phyloP scores from a whole-genome alignment of 2,329 filamentous ascomycete species.

The Pyrenochaeta sp. region DNA sequence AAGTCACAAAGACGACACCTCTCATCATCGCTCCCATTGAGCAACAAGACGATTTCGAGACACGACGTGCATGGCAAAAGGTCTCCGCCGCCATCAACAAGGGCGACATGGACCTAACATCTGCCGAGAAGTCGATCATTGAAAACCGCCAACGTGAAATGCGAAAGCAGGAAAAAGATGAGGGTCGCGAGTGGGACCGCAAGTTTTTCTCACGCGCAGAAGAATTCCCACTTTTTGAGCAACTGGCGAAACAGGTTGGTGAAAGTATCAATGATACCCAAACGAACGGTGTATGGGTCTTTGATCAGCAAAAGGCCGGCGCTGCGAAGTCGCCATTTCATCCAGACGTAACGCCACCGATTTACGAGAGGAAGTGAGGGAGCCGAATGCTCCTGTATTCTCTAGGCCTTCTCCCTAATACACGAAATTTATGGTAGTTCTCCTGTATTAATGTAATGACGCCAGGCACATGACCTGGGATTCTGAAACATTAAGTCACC shows the following conservation, averaged over 20 bases:
- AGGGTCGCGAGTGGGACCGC: conserved; percentile 80
- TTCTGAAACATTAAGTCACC: too few species aligned
- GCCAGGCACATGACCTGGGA: not conserved
- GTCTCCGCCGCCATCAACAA: conserved; percentile 82
- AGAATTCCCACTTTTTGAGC: conserved; percentile 56
- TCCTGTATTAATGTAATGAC: conserved; percentile 5
- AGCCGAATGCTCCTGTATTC: not conserved
- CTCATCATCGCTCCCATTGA: conserved; percentile 77
- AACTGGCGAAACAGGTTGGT: conserved; percentile 55
- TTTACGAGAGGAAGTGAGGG: conserved; percentile 27
- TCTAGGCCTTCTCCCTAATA: not conserved
- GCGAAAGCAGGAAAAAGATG: conserved; percentile 77
- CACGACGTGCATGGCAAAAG: conserved; percentile 84
- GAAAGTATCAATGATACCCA: conserved; percentile 67
- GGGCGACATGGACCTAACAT: conserved; percentile 84
- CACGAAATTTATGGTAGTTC: not conserved
- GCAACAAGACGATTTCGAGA: conserved; percentile 86
- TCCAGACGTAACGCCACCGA: conserved; percentile 36
- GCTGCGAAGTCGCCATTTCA: conserved; percentile 39
- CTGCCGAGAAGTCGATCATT: conserved; percentile 83
- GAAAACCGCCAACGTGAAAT: conserved; percentile 85
- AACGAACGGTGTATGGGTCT: conserved; percentile 76
- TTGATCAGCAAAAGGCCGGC: conserved; percentile 63
- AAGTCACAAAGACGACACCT: conserved; percentile 64
- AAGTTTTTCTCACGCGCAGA: conserved; percentile 74